Evolutionary conservation across 176 grass and related monocot genomes (phyloP).

Genomic region (Phoenix roebelenii): DNA sequence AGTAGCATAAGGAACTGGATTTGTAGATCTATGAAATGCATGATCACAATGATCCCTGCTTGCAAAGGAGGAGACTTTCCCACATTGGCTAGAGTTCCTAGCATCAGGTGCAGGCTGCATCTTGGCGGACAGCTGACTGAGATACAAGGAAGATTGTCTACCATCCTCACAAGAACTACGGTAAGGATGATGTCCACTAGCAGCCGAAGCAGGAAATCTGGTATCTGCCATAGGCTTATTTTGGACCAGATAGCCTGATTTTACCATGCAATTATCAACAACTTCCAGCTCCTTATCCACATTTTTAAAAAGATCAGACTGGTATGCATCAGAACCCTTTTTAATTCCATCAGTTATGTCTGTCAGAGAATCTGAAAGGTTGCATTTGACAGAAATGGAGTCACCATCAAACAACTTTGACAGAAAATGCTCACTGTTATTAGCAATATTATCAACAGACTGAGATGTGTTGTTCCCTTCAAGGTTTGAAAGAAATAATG

Average conservation of each 20-base stretch:
- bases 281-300: conserved; percentile 18
- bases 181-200: conserved; percentile 16
- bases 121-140: conserved; percentile 9
- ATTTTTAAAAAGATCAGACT: conserved; percentile 23
- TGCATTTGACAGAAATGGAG: conserved; percentile 20
- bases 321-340: conserved; percentile 5
- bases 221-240: conserved; percentile 22
- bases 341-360: conserved; percentile 8
- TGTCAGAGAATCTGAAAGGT: conserved; percentile 4
- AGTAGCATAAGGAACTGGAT: conserved; percentile 23
- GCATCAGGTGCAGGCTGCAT: conserved; percentile 21
- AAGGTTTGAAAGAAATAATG: conserved; percentile 96
- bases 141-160: conserved; percentile 27
- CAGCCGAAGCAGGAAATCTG: conserved; percentile 21
- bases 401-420: conserved; percentile 35
- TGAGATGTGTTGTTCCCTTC: conserved; percentile 59
- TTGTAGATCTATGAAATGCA: conserved; percentile 16
- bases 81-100: conserved; percentile 26
- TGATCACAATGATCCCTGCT: conserved; percentile 30
- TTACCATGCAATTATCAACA: conserved; percentile 23
- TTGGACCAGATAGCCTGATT: conserved; percentile 16
- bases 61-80: conserved; percentile 22
- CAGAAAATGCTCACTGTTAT: conserved; percentile 48
- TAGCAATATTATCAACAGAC: conserved; percentile 52
- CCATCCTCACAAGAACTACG: conserved; percentile 13